Percentiles rank a stretch among this genome's conserved stretches.
These are phyloP conservation scores for Trichoderma atrobrunneum DNA, from an alignment of 2,329 filamentous ascomycete genomes.

Conservation along the genomic window DNA sequence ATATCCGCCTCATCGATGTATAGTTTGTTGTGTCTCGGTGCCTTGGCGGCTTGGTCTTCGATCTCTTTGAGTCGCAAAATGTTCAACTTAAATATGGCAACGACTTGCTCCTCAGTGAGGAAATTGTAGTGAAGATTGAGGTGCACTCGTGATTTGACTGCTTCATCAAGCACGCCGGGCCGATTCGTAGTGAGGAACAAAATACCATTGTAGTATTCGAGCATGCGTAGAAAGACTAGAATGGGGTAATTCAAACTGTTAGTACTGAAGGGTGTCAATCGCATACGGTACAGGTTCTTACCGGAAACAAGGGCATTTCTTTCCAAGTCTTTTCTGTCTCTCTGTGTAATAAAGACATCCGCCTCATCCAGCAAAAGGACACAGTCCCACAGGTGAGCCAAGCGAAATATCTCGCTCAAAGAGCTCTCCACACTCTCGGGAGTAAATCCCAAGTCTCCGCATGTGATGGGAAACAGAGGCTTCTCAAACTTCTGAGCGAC, in stretches of 20 bases:
- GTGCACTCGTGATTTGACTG: constrained; percentile 37
- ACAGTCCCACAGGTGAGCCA: constrained; percentile 28
- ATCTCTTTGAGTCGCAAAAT: constrained; percentile 25
- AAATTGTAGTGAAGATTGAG: constrained; percentile 32
- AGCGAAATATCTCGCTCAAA: constrained; percentile 25
- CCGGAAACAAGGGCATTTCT: constrained; percentile 36
- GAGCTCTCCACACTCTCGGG: constrained; percentile 37
- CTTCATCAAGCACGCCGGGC: constrained; percentile 35
- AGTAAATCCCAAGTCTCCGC: constrained; percentile 27
- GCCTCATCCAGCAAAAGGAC: constrained; percentile 31
- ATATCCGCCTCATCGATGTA: neutral
- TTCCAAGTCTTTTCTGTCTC: constrained; percentile 24
- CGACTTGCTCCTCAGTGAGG: constrained; percentile 12
- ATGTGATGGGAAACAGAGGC: constrained; percentile 30
- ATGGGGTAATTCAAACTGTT: neutral
- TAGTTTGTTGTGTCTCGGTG: constrained; percentile 2
- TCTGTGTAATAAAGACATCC: constrained; percentile 30
- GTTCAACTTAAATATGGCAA: constrained; percentile 19
- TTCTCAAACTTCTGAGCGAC: constrained; percentile 25
- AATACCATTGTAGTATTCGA: constrained; percentile 38
- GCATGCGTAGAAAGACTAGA: constrained; percentile 35
- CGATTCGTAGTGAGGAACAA: constrained; percentile 37
- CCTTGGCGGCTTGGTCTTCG: constrained; percentile 15
- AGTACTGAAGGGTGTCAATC: neutral
- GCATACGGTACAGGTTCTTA: neutral